Evolutionary conservation across 2,329 filamentous ascomycete species (phyloP).

Genomic region (Volutella citrinella): DNA sequence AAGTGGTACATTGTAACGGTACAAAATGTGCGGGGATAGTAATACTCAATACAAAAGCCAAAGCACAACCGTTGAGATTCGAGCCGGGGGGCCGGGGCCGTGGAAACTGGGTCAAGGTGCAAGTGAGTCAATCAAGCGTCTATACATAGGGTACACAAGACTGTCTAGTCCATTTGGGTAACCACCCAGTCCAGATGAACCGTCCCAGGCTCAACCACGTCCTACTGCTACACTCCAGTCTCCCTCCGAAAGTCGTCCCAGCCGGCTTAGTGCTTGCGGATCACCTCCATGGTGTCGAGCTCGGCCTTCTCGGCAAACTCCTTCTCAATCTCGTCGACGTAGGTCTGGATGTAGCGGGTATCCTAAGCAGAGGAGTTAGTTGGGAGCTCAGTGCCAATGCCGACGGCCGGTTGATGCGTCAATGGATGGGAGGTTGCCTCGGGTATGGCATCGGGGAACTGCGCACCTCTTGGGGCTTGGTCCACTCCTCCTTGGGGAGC

Average conservation of each 20-base stretch:
- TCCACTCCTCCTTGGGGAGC: slow-evolving; percentile 60
- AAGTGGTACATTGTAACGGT: slow-evolving; percentile 21
- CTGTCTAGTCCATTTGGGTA: slow-evolving; percentile 27
- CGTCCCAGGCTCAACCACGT: slow-evolving; percentile 20
- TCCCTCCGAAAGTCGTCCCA: slow-evolving; percentile 6
- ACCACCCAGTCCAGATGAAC: slow-evolving; percentile 18
- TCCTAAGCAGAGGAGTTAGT: slow-evolving; percentile 37
- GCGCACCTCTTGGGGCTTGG: slow-evolving; percentile 53
- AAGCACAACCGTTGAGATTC: no score
- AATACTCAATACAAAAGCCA: slow-evolving; percentile 10
- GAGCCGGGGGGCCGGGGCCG: no score
- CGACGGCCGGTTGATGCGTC: no score
- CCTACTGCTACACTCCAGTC: slow-evolving; percentile 15
- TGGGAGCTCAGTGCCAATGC: slow-evolving; percentile 4
- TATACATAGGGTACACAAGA: slow-evolving; percentile 36
- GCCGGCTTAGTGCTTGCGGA: slow-evolving; percentile 45
- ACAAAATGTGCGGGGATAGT: slow-evolving; percentile 23
- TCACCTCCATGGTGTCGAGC: slow-evolving; percentile 48
- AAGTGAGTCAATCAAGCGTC: slow-evolving; percentile 30
- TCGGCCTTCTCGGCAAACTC: slow-evolving; percentile 50
- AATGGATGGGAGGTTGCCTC: slow-evolving; percentile 15
- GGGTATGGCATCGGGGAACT: no score
- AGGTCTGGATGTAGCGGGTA: slow-evolving; percentile 50
- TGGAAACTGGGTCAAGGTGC: slow-evolving; percentile 14
- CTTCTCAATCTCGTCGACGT: slow-evolving; percentile 50